Evolutionary conservation across 148 eudicot species (phyloP).

Genomic region (Mesembryanthemum crystallinum): DNA sequence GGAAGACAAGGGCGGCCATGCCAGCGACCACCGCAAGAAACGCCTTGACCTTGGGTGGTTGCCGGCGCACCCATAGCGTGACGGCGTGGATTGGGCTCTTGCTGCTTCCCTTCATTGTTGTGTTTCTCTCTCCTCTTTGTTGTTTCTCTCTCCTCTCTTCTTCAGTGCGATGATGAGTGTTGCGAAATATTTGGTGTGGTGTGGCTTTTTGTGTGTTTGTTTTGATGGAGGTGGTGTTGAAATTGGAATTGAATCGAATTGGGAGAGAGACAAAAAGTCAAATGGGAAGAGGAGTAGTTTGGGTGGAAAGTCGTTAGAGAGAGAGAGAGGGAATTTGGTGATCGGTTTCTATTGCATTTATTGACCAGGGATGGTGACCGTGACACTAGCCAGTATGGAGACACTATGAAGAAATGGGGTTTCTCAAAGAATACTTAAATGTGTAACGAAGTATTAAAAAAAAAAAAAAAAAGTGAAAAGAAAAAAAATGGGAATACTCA

Average conservation of each 20-base stretch:
- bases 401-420: too few relatives aligned
- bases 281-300: too few relatives aligned
- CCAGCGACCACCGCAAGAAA: conserved; percentile 40
- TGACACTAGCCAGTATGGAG: too few relatives aligned
- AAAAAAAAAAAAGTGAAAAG: too few relatives aligned
- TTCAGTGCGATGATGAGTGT: background rate
- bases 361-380: too few relatives aligned
- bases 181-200: background rate
- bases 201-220: too few relatives aligned
- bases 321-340: too few relatives aligned
- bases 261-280: background rate
- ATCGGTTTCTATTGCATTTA: too few relatives aligned
- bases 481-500: too few relatives aligned
- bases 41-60: conserved; percentile 57
- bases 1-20: conserved; percentile 40
- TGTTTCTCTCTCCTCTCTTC: background rate
- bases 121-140: background rate
- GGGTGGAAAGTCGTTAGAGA: too few relatives aligned
- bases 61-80: conserved; percentile 48
- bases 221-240: background rate
- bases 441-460: too few relatives aligned
- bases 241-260: background rate
- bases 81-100: conserved; percentile 42
- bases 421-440: too few relatives aligned
- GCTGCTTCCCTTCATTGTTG: conserved; percentile 19